Evolutionary conservation across 176 grass and related monocot species (phyloP).

Genomic region (Eremochloa ophiuroides): DNA sequence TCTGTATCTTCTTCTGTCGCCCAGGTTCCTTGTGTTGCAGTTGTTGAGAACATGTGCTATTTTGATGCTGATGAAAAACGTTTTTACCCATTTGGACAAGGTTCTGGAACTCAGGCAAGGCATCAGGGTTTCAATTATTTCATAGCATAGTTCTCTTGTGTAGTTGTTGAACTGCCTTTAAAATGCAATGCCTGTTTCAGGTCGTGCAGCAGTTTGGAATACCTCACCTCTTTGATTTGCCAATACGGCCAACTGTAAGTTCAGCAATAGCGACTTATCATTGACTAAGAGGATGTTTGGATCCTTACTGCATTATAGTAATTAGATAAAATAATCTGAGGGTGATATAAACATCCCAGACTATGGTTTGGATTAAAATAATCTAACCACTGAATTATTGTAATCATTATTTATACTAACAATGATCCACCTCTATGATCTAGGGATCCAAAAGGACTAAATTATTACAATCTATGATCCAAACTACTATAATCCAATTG

Average conservation of each 20-base stretch:
- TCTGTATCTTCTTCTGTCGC: conserved; percentile 13
- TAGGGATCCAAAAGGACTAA: not conserved
- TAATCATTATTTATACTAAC: not conserved
- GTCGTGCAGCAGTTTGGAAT: conserved; percentile 98
- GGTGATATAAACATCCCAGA: not conserved
- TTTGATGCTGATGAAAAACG: conserved; percentile 93
- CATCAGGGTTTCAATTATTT: not conserved
- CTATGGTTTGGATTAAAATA: not conserved
- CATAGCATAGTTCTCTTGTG: conserved; percentile 20
- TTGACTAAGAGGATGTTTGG: not conserved
- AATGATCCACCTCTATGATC: not conserved
- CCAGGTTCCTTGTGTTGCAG: conserved; percentile 92
- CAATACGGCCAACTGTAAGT: conserved; percentile 83
- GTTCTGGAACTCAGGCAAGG: conserved; percentile 90
- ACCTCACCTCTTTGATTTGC: conserved; percentile 94
- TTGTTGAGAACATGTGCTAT: conserved; percentile 99
- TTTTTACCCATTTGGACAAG: conserved; percentile 86
- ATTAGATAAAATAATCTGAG: not conserved
- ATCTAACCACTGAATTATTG: not conserved
- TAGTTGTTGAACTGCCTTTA: conserved; percentile 12
- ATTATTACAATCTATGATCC: not conserved
- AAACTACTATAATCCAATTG: not conserved
- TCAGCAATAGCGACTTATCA: not conserved
- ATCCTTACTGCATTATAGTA: not conserved
- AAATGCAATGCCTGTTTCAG: conserved; percentile 47